Evolutionary conservation across 2,329 filamentous ascomycete species (phyloP), one percentile per base, ranked within the genome.

Genomic region (Ceratocystiopsis brevicomis): DNA sequence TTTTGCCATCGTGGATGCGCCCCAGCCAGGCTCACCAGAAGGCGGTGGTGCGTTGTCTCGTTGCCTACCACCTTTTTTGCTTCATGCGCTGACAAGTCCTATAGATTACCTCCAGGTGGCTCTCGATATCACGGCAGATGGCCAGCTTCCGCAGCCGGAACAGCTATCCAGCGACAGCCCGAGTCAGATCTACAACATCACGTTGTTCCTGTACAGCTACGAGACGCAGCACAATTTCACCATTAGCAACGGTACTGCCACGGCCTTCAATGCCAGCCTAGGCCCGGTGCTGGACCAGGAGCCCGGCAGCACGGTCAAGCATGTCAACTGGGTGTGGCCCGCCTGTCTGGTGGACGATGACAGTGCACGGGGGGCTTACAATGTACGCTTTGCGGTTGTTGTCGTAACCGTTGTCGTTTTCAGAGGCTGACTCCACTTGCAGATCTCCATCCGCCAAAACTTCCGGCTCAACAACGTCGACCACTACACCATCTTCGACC

Each of bases 291-390:
- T 83, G 62, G 56, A 59, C 25, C 71, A 78, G 48, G 77, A 83
- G 53, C 58, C 67, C 1, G 69, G 70, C 4, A 79, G 76, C 53
- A 82, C 78, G 0, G 79, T 83, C 38, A 83, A 83, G 55, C 78
- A 83, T 54, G 67, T 82, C 48, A 76, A 77, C 53, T 83, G 78
- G 75, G 62, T 70, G 17, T 83, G 78, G 78, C 78, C 79, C 0
- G 68, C 70, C 45, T 83, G 78, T 51, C 62, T 83, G 0, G 71
- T 75, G 3, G 78, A 78, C 41, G 73, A 73, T 3, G 61, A 61
- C 45, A 73, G 67, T 41, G 69, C 68, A 19, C 64, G 75, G 3
- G 78, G 77, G 3, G 59, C 62, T 16, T 82, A 82, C 54, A 82
- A 83, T 52, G 67, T 70, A 48, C 5, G 54, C 11, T 18, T 3